These are phyloP conservation scores for Xylariaceae sp. DNA, from an alignment of 2,329 filamentous ascomycete species.

Conservation along the genomic window DNA sequence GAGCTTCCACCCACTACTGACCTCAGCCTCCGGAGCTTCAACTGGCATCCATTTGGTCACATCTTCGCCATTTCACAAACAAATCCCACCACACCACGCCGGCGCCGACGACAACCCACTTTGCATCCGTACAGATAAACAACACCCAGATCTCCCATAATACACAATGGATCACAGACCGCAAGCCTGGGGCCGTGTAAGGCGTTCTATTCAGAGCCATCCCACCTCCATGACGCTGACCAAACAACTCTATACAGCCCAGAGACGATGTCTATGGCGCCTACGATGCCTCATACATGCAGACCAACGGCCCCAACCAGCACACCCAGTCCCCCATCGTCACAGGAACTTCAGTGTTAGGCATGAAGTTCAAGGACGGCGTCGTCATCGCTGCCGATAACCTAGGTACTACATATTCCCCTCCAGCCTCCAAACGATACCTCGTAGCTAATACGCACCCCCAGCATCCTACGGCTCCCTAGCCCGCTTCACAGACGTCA, in stretches of 20 bases:
- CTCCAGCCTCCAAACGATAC: neutral
- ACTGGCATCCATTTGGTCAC: conserved; percentile 1
- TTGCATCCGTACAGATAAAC: too few relatives aligned
- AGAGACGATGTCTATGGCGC: conserved; percentile 95
- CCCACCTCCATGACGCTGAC: conserved; percentile 7
- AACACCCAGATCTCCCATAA: conserved; percentile 5
- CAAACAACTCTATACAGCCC: conserved; percentile 56
- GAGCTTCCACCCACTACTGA: conserved; percentile 18
- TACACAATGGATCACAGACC: conserved; percentile 66
- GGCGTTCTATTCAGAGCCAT: conserved; percentile 23
- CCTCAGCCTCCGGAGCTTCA: conserved; percentile 15
- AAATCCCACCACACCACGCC: conserved; percentile 13
- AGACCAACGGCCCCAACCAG: conserved; percentile 67
- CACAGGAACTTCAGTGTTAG: conserved; percentile 93
- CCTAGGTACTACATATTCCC: conserved; percentile 61
- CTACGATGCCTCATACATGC: conserved; percentile 86
- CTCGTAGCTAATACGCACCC: conserved; percentile 9
- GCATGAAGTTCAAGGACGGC: conserved; percentile 92
- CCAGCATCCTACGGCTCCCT: conserved; percentile 95
- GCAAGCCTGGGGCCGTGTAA: conserved; percentile 70
- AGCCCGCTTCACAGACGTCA: conserved; percentile 93
- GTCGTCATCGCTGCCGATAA: conserved; percentile 98
- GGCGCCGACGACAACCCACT: neutral
- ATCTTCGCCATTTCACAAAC: conserved; percentile 4
- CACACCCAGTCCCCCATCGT: conserved; percentile 92